phyloP scores from a whole-genome alignment of 371 early-diverging fungal species.

The Paraphysoderma sedebokerense region DNA sequence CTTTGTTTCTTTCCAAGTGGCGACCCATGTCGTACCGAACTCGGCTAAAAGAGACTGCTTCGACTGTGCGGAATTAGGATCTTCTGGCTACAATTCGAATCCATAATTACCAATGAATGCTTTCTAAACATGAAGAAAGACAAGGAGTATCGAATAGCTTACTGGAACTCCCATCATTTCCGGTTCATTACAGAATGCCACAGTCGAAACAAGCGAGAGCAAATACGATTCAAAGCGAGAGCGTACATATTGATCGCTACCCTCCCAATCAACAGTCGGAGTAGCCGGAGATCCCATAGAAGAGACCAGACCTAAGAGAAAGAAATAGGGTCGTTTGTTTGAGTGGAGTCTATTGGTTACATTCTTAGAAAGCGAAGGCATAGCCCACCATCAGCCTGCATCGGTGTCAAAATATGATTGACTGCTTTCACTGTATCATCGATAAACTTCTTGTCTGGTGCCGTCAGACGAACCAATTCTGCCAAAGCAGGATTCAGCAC shows the following conservation, averaged over 20 bases:
- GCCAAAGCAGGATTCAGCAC: slow-evolving; percentile 38
- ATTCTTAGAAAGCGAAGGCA: slow-evolving; percentile 28
- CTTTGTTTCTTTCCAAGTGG: slow-evolving; percentile 47
- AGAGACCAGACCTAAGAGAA: not conserved
- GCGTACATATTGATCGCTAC: slow-evolving; percentile 63
- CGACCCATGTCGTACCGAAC: slow-evolving; percentile 42
- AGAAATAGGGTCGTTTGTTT: not conserved
- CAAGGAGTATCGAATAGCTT: not conserved
- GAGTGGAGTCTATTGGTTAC: not conserved
- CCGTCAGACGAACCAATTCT: slow-evolving; percentile 22
- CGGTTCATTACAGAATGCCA: slow-evolving; percentile 23
- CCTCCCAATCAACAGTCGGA: slow-evolving; percentile 39
- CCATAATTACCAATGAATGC: slow-evolving; percentile 12
- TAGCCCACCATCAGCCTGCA: slow-evolving; percentile 2
- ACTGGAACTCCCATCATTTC: not conserved
- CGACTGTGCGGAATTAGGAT: slow-evolving; percentile 3
- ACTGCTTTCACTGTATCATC: slow-evolving; percentile 37
- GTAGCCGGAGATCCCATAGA: slow-evolving; percentile 11
- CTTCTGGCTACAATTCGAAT: slow-evolving; percentile 14
- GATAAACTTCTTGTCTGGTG: slow-evolving; percentile 45
- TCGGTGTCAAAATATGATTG: slow-evolving; percentile 16
- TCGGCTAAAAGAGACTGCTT: slow-evolving; percentile 23
- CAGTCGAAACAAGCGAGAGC: slow-evolving; percentile 41
- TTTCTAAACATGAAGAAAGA: slow-evolving; percentile 22
- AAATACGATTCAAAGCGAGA: slow-evolving; percentile 59